phyloP scores from a whole-genome alignment of 2,329 filamentous ascomycete species.

The Exophiala calicioides region DNA sequence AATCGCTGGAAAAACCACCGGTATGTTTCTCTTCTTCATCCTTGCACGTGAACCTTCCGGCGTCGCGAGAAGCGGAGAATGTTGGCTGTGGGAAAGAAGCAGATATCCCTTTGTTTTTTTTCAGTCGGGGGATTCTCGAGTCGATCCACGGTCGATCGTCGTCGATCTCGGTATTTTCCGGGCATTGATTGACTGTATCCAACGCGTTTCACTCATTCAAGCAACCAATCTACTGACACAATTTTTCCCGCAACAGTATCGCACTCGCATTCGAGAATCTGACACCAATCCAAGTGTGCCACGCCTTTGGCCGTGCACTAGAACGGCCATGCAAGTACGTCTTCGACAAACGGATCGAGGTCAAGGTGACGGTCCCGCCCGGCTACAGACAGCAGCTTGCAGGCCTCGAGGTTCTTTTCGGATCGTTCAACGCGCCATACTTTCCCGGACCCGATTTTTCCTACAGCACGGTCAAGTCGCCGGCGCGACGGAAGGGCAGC shows the following conservation, averaged over 20 bases:
- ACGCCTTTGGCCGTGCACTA: slow-evolving; percentile 75
- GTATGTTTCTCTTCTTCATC: slow-evolving; percentile 45
- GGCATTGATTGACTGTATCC: too few relatives aligned
- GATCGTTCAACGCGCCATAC: slow-evolving; percentile 61
- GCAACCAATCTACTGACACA: slow-evolving; percentile 3
- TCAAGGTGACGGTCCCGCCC: slow-evolving; percentile 80
- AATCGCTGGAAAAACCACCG: slow-evolving; percentile 76
- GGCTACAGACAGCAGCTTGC: slow-evolving; percentile 89
- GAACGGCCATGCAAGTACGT: slow-evolving; percentile 77
- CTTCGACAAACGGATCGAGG: slow-evolving; percentile 70
- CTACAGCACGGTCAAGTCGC: too few relatives aligned
- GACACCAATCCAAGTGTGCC: slow-evolving; percentile 78
- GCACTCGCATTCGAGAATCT: slow-evolving; percentile 89
- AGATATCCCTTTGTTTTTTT: too few relatives aligned
- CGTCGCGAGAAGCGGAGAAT: too few relatives aligned
- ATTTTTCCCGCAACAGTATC: slow-evolving; percentile 58
- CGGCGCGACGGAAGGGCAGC: slow-evolving; percentile 28
- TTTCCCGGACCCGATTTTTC: slow-evolving; percentile 62
- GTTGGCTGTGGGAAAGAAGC: too few relatives aligned
- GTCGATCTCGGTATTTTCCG: not conserved
- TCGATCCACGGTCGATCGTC: too few relatives aligned
- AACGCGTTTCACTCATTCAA: slow-evolving; percentile 1
- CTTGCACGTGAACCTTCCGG: too few relatives aligned
- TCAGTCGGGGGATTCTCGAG: too few relatives aligned
- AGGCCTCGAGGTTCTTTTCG: slow-evolving; percentile 61